These are phyloP conservation scores for Alternaria infectoria DNA, from an alignment of 2,329 filamentous ascomycete genomes.

Conservation along the genomic window DNA sequence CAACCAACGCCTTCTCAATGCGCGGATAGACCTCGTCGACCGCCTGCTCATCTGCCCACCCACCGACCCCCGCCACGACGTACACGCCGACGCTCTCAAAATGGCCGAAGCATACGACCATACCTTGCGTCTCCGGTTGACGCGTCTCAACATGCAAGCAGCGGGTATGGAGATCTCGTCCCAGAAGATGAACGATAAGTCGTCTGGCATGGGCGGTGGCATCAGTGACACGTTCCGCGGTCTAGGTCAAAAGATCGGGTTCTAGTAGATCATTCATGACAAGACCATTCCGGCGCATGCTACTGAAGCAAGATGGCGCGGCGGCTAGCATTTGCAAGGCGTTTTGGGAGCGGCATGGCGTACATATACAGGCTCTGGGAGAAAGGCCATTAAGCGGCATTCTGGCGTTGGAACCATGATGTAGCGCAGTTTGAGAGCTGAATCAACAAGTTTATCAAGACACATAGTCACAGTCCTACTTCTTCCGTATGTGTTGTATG, in stretches of 20 bases:
- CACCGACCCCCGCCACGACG: conserved; percentile 68
- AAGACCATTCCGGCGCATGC: not conserved
- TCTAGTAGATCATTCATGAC: conserved; percentile 18
- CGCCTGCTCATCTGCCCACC: conserved; percentile 76
- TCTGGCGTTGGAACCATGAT: conserved; percentile 2
- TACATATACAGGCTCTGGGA: not conserved
- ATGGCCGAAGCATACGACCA: conserved; percentile 75
- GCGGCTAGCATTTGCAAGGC: conserved; percentile 18
- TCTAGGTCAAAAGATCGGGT: conserved; percentile 39
- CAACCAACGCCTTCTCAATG: conserved; percentile 70
- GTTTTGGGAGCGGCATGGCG: conserved; percentile 10
- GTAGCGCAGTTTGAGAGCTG: not conserved
- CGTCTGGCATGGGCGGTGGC: conserved; percentile 22
- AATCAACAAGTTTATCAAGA: not conserved
- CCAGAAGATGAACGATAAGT: conserved; percentile 31
- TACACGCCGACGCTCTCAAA: conserved; percentile 73
- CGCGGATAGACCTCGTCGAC: conserved; percentile 84
- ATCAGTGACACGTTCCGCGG: conserved; percentile 36
- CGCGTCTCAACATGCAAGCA: conserved; percentile 76
- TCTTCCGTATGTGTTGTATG: not conserved
- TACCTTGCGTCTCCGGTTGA: conserved; percentile 76
- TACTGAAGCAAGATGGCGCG: not conserved
- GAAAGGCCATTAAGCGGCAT: conserved; percentile 5
- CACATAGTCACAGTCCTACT: not conserved
- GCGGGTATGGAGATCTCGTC: conserved; percentile 73